Percentiles rank a stretch among this genome's conserved stretches.
phyloP scores from a whole-genome alignment of 768 basidiomycete species.

The Lactarius evosmus region DNA sequence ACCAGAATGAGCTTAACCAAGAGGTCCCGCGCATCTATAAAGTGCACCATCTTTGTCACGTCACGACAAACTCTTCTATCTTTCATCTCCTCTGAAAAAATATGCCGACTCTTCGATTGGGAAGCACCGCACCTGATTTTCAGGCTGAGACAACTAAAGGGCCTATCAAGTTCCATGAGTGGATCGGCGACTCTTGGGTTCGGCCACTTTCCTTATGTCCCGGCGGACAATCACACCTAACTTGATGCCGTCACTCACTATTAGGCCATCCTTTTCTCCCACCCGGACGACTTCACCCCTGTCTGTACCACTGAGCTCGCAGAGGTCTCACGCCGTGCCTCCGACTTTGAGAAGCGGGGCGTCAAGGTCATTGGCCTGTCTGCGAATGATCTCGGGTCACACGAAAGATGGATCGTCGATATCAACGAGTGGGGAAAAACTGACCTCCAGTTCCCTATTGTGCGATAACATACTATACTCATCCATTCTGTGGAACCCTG shows the following conservation, averaged over 20 bases:
- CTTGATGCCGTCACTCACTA: neutral
- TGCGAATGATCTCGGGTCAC: conserved; percentile 83
- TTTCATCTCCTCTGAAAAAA: conserved; percentile 1
- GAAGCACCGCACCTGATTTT: conserved; percentile 88
- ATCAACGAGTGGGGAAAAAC: conserved; percentile 85
- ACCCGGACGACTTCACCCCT: conserved; percentile 90
- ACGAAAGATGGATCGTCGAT: conserved; percentile 85
- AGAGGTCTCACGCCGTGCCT: conserved; percentile 84
- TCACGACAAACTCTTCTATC: neutral
- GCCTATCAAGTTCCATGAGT: conserved; percentile 88
- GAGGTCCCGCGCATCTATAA: neutral
- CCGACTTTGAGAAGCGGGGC: conserved; percentile 80
- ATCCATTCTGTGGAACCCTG: neutral
- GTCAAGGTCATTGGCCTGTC: conserved; percentile 95
- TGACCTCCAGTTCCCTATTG: conserved; percentile 88
- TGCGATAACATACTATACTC: conserved; percentile 37
- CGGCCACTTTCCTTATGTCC: conserved; percentile 26
- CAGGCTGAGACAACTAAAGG: conserved; percentile 87
- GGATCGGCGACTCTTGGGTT: conserved; percentile 87
- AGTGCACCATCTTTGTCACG: neutral
- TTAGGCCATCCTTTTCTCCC: conserved; percentile 87
- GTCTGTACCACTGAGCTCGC: conserved; percentile 97
- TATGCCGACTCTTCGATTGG: conserved; percentile 65
- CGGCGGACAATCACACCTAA: neutral
- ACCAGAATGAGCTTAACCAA: conserved; percentile 19